Base-by-base conservation (phyloP, 768 basidiomycete species). In the Albatrellus ellisii region DNA sequence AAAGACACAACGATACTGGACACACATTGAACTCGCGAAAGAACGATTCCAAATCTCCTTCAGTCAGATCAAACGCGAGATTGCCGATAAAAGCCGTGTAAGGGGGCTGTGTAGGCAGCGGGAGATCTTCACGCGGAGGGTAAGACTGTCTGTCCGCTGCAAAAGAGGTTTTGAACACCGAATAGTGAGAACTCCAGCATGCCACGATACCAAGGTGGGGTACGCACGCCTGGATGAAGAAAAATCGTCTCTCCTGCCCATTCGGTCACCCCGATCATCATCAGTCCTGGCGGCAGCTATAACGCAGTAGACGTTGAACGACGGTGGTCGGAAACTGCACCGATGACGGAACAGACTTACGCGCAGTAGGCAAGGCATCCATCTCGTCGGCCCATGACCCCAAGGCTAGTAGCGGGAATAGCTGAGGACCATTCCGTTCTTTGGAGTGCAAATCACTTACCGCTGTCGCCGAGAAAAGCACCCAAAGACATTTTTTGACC, bases 361-460 rank as follows among this genome's bases (percentile, higher is more conserved):
- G 94, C 56, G 89, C 92, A 53, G 77, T 83, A 21, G 94, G 94
- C 47, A 98, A 72, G 24, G 72, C 54, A 51, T 95, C 92, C 88
- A 97, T 91, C 63, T 98, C 95, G 59, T 98, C 95, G 6, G 95
- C 95, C 95, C 95, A 99, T 57, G 88, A 92, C 55, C 90, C 94
- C 40, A 86, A 65, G 41, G 78, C 88, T 90, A 45, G 11, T 44
- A 54, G 26, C 41, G 47, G 36, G 49, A 39, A 42, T 38, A 43
- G 39, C 31, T 38, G 32, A 49, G 46, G 46, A 50, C 34, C 41
- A 40, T 35, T 36, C 24, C 5, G 32, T 46, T 15, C 9, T 41
- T 24, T 39, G 24, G 42, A 46, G 42, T 41, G 54, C 53, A 53
- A 29, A 49, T 46, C 40, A 65, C 88, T 59, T 52, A 94, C 94